Percentiles rank a stretch among this genome's conserved stretches.
Conservation (phyloP, 1,284 basidiomycete species). For the Flammula alnicola region DNA sequence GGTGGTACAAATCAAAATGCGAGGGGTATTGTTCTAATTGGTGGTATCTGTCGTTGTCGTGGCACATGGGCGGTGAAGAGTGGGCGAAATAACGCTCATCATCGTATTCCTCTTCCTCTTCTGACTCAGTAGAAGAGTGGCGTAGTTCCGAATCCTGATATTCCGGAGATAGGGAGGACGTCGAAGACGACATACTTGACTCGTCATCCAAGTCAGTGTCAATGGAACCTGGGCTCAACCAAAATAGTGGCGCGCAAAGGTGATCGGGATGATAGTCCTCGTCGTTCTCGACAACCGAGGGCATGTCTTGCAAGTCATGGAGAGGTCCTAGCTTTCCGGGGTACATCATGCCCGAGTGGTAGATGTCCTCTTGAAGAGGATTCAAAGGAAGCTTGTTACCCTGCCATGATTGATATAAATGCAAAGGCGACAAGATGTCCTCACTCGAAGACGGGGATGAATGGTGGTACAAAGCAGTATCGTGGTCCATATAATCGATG, state of each 20-base stretch:
- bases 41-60: conserved; percentile 20
- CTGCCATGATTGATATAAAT: conserved; percentile 9
- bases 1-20: conserved; percentile 18
- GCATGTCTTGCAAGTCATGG: neutral
- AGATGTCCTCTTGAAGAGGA: conserved; percentile 1
- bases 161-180: conserved; percentile 18
- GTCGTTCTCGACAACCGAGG: neutral
- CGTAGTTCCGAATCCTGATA: conserved; percentile 1
- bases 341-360: neutral
- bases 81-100: conserved; percentile 12
- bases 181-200: conserved; percentile 14
- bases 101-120: conserved; percentile 15
- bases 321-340: neutral
- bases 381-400: neutral
- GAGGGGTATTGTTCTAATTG: conserved; percentile 26
- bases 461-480: neutral
- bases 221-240: conserved; percentile 22
- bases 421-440: conserved; percentile 10
- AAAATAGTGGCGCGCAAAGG: neutral
- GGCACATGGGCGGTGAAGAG: conserved; percentile 10
- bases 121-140: conserved; percentile 9
- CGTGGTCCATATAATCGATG: conserved; percentile 11
- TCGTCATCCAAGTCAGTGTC: conserved; percentile 24
- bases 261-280: neutral
- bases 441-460: conserved; percentile 2